Percentiles rank a stretch among this genome's conserved stretches.
Conservation (phyloP, 2,329 filamentous ascomycete species). For the Nemania bipapillata region DNA sequence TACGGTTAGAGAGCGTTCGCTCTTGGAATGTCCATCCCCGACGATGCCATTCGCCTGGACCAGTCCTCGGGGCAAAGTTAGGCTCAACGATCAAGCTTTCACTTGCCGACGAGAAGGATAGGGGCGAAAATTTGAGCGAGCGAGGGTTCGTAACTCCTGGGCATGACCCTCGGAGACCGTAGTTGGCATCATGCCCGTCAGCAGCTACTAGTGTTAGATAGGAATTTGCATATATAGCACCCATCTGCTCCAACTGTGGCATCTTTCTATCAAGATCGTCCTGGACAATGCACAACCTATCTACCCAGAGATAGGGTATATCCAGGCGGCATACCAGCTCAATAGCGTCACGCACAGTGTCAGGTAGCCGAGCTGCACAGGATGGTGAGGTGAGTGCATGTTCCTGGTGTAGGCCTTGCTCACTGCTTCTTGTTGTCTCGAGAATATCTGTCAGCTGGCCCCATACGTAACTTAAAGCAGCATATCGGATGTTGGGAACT, state of each 20-base stretch:
- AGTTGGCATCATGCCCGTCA: constrained; percentile 5
- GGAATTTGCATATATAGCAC: constrained; percentile 16
- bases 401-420: not conserved
- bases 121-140: not conserved
- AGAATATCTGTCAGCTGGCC: not conserved
- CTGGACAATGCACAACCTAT: constrained; percentile 13
- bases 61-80: not conserved
- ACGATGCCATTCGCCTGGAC: constrained; percentile 9
- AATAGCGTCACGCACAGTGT: not conserved
- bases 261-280: constrained; percentile 2
- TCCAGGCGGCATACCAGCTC: not conserved
- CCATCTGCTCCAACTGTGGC: constrained; percentile 16
- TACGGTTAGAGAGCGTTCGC: constrained; percentile 17
- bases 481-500: not conserved
- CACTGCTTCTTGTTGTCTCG: not conserved
- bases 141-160: constrained; percentile 17
- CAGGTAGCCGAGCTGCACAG: not conserved
- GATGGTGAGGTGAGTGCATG: not conserved
- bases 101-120: not conserved
- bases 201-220: constrained; percentile 23
- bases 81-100: constrained; percentile 2
- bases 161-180: constrained; percentile 14
- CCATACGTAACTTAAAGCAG: constrained; percentile 20
- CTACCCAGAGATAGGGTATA: constrained; percentile 12
- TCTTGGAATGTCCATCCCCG: constrained; percentile 28